Evolutionary conservation across 495 filamentous ascomycete genomes (phyloP).

Genomic region (Podospora conica): DNA sequence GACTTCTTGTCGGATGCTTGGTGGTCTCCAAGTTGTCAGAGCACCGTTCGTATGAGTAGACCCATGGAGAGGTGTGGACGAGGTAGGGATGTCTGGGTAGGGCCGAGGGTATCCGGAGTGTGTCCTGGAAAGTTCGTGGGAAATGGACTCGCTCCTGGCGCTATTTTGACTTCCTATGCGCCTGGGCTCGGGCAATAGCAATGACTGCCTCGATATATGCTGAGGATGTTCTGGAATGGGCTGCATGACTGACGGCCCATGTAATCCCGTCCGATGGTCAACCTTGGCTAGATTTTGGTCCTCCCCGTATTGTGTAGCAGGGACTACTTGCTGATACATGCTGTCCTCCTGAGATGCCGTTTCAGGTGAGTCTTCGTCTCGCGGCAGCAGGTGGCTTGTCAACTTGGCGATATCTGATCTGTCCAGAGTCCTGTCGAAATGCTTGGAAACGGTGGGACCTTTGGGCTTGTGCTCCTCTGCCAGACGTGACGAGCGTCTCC

Average conservation of each 20-base stretch:
- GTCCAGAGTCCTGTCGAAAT: constrained; percentile 16
- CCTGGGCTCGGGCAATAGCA: not conserved
- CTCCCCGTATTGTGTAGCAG: not conserved
- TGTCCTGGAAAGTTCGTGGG: not conserved
- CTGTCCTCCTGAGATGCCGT: not conserved
- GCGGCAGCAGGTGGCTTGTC: not conserved
- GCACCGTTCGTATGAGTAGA: not conserved
- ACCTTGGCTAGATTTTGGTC: not conserved
- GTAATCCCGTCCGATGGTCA: not conserved
- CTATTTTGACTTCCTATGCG: not conserved
- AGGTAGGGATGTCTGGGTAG: not conserved
- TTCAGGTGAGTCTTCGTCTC: not conserved
- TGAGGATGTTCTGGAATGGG: not conserved
- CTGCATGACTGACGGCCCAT: not conserved
- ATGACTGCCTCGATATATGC: not conserved
- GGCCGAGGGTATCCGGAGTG: not conserved
- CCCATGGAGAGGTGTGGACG: not conserved
- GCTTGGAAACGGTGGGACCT: constrained; percentile 11
- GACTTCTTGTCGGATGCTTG: not conserved
- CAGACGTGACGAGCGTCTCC: constrained; percentile 4
- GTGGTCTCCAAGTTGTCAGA: not conserved
- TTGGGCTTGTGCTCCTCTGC: not conserved
- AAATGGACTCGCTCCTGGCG: not conserved
- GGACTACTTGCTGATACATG: not conserved
- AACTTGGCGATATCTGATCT: constrained; percentile 2